Evolutionary conservation across 495 filamentous ascomycete genomes (phyloP).

Genomic region (Delitschia confertaspora): DNA sequence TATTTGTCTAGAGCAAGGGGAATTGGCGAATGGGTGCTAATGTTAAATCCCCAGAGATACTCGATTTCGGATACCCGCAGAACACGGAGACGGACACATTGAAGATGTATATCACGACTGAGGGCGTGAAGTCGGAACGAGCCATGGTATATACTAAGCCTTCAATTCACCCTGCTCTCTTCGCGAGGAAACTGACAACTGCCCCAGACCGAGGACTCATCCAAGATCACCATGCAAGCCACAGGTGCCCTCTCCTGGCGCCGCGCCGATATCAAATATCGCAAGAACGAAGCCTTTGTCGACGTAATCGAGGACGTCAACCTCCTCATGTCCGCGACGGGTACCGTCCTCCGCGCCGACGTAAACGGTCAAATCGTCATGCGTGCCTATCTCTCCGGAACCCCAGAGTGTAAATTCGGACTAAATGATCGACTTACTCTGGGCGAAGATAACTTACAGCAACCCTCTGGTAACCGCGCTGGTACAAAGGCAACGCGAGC

Average conservation of each 20-base stretch:
- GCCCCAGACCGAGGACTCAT: conserved; percentile 61
- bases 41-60: conserved; percentile 60
- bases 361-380: conserved; percentile 98
- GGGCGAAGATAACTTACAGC: conserved; percentile 62
- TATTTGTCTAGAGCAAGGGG: too few species aligned
- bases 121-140: conserved; percentile 94
- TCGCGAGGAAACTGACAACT: conserved; percentile 5
- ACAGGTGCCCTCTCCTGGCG: conserved; percentile 96
- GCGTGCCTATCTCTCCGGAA: conserved; percentile 95
- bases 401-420: conserved; percentile 98
- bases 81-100: conserved; percentile 98
- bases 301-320: conserved; percentile 99
- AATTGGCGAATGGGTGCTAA: not conserved
- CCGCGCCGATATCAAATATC: conserved; percentile 93
- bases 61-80: conserved; percentile 98
- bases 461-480: conserved; percentile 57
- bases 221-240: conserved; percentile 97
- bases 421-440: conserved; percentile 92
- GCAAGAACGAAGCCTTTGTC: conserved; percentile 95
- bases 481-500: conserved; percentile 86
- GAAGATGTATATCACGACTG: conserved; percentile 99
- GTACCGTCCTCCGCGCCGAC: conserved; percentile 90
- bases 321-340: conserved; percentile 92
- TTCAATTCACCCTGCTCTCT: too few species aligned
- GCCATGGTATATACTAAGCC: conserved; percentile 49